A percentile compares a stretch with the other conserved stretches of the same genome.
phyloP scores from a whole-genome alignment of 2,329 filamentous ascomycete species.

The Falciphora oryzae region DNA sequence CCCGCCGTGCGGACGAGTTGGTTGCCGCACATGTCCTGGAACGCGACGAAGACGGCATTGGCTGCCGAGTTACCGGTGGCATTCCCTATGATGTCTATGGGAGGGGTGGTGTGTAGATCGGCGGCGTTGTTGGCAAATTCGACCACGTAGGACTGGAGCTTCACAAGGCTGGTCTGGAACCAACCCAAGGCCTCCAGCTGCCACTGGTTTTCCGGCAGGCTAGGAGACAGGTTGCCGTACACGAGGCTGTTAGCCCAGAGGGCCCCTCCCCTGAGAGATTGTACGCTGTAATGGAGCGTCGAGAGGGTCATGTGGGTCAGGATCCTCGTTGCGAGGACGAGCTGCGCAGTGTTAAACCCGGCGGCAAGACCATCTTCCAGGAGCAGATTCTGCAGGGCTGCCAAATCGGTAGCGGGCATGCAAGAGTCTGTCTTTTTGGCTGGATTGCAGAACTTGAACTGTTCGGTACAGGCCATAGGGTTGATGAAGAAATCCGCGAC shows the following conservation, averaged over 20 bases:
- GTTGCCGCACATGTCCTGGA: conserved; percentile 9
- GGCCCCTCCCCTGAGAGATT: background rate
- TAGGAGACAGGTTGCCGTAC: conserved; percentile 1
- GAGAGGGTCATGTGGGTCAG: background rate
- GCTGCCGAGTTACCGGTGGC: too few relatives aligned
- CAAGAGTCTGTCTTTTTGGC: background rate
- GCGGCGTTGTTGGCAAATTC: conserved; percentile 7
- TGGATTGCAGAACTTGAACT: conserved; percentile 9
- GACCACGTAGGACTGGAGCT: conserved; percentile 9
- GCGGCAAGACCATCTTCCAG: background rate
- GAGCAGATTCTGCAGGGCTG: background rate
- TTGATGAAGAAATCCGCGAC: conserved; percentile 3
- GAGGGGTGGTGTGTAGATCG: background rate
- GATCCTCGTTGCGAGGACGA: conserved; percentile 4
- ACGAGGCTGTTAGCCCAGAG: conserved; percentile 10
- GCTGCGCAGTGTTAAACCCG: conserved; percentile 9
- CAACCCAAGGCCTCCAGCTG: conserved; percentile 8
- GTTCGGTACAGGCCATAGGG: conserved; percentile 9
- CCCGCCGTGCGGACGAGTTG: conserved; percentile 10
- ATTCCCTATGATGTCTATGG: background rate
- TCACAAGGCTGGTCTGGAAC: conserved; percentile 11
- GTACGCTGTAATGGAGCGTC: conserved; percentile 1
- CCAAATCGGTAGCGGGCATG: background rate
- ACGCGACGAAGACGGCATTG: too few relatives aligned
- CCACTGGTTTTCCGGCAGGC: conserved; percentile 11